Conservation (phyloP, 2,329 filamentous ascomycete genomes). For the Mycosphaerella sp. region DNA sequence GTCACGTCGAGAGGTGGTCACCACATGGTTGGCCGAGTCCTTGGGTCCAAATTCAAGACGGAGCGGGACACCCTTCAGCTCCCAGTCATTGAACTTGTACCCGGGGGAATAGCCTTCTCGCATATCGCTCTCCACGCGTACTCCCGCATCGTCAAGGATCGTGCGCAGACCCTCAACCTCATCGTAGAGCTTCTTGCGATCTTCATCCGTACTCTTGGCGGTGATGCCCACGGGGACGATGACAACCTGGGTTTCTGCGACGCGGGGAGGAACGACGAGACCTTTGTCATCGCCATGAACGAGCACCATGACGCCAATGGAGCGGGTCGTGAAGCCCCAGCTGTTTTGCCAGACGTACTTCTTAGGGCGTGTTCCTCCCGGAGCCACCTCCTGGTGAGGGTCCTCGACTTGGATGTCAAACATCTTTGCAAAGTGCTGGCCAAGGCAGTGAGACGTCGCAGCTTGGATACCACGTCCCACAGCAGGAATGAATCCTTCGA, state of each 20-base stretch:
- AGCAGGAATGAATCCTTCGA: constrained; percentile 92
- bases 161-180: constrained; percentile 66
- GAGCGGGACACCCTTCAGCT: constrained; percentile 89
- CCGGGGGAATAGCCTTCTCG: constrained; percentile 88
- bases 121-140: constrained; percentile 75
- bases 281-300: constrained; percentile 96
- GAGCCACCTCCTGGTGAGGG: constrained; percentile 56
- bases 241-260: constrained; percentile 78
- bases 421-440: constrained; percentile 99
- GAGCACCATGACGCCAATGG: constrained; percentile 98
- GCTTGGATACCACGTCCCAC: constrained; percentile 97
- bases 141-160: constrained; percentile 62
- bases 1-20: constrained; percentile 82
- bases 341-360: constrained; percentile 97
- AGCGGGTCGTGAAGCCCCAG: constrained; percentile 94
- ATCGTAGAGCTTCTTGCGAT: constrained; percentile 66
- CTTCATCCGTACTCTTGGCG: constrained; percentile 76
- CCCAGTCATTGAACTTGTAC: constrained; percentile 99
- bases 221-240: constrained; percentile 91
- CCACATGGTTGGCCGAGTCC: constrained; percentile 76
- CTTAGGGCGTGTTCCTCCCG: constrained; percentile 67
- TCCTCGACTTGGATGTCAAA: constrained; percentile 98
- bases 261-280: constrained; percentile 82
- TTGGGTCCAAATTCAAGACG: constrained; percentile 94
- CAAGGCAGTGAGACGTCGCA: constrained; percentile 86